Percentiles rank a stretch among this genome's conserved stretches.
These are phyloP conservation scores for Erythrobasidium yunnanense DNA, from an alignment of 768 basidiomycete species.

Conservation along the genomic window DNA sequence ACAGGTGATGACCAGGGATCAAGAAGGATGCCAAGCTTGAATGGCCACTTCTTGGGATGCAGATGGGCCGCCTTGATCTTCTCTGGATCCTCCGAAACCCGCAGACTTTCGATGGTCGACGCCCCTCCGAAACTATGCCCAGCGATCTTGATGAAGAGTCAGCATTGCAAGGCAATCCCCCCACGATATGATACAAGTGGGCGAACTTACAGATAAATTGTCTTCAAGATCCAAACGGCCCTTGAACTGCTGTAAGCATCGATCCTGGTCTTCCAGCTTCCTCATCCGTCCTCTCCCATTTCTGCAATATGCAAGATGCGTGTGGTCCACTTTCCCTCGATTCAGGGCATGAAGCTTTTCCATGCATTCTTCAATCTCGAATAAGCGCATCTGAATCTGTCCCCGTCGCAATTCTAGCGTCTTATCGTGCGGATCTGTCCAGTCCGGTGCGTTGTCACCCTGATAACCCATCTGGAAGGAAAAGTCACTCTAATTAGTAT, in stretches of 20 bases:
- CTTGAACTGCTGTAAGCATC: background rate
- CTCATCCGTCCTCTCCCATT: background rate
- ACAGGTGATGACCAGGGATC: background rate
- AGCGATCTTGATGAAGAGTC: conserved; percentile 46
- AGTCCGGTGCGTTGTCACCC: background rate
- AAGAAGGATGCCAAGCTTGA: background rate
- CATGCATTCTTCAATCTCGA: background rate
- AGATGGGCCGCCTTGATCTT: background rate
- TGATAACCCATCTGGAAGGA: background rate
- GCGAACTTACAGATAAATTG: background rate
- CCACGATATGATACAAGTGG: background rate
- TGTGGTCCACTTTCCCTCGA: background rate
- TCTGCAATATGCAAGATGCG: background rate
- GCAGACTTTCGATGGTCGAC: conserved; percentile 50
- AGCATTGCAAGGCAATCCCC: background rate
- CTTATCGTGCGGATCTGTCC: background rate
- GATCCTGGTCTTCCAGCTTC: background rate
- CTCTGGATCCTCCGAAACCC: background rate
- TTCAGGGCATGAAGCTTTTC: background rate
- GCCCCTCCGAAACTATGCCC: conserved; percentile 52
- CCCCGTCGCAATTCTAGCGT: background rate
- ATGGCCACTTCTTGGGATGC: background rate
- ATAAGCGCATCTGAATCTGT: background rate
- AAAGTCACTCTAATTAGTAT: too few relatives aligned
- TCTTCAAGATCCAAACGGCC: background rate